Conservation (phyloP, 495 filamentous ascomycete genomes). For the Neurospora discreta region DNA sequence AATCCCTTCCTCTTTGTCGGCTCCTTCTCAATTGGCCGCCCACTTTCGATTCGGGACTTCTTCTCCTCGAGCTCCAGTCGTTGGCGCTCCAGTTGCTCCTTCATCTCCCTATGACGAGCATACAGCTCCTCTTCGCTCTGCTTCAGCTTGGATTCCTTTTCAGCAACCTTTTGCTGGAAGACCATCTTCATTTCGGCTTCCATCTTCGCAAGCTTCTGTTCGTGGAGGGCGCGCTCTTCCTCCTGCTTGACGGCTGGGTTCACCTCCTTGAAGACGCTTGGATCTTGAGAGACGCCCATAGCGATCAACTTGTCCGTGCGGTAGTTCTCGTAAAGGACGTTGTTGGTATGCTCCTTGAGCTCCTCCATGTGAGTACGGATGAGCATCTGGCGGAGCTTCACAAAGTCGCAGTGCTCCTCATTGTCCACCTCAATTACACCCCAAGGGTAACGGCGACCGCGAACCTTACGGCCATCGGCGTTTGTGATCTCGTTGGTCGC, state of each 20-base stretch:
- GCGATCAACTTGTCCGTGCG: slow-evolving; percentile 95
- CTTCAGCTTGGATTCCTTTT: slow-evolving; percentile 99
- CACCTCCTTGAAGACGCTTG: slow-evolving; percentile 99
- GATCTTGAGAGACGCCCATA: slow-evolving; percentile 98
- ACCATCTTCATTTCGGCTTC: slow-evolving; percentile 99
- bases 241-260: slow-evolving; percentile 99
- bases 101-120: slow-evolving; percentile 97
- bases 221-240: slow-evolving; percentile 92
- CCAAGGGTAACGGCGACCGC: slow-evolving; percentile 95
- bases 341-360: slow-evolving; percentile 99
- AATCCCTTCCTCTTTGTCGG: slow-evolving; percentile 94
- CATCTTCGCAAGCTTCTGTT: slow-evolving; percentile 99
- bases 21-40: slow-evolving; percentile 92
- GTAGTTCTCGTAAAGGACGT: slow-evolving; percentile 97
- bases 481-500: slow-evolving; percentile 86
- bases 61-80: slow-evolving; percentile 93
- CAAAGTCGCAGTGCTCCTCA: slow-evolving; percentile 99
- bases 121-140: slow-evolving; percentile 99
- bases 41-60: slow-evolving; percentile 85
- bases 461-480: slow-evolving; percentile 87
- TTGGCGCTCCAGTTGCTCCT: slow-evolving; percentile 95
- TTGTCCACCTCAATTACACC: slow-evolving; percentile 99
- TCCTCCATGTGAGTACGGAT: slow-evolving; percentile 99
- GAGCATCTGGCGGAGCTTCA: slow-evolving; percentile 98
- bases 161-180: slow-evolving; percentile 98